Percentiles rank a stretch among this genome's conserved stretches.
Conservation (phyloP, 2,329 filamentous ascomycete species). For the Aspergillus melleus region DNA sequence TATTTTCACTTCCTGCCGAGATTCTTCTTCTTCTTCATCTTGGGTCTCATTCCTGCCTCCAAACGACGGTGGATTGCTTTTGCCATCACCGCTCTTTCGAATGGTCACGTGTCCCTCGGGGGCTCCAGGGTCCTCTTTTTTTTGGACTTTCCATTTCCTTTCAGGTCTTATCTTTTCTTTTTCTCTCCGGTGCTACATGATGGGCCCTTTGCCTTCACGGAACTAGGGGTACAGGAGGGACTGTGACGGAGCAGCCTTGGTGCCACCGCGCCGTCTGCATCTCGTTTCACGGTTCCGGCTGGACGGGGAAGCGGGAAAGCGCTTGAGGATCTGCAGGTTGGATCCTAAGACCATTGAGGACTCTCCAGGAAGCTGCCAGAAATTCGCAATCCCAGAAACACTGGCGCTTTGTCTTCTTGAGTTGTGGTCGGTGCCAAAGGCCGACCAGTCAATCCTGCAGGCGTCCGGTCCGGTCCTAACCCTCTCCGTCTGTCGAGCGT, state of each 20-base stretch:
- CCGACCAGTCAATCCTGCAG: constrained; percentile 25
- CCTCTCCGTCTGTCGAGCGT: constrained; percentile 15
- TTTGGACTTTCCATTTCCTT: background rate
- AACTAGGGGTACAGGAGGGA: constrained; percentile 3
- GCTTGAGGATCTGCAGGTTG: constrained; percentile 19
- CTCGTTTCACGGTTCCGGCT: constrained; percentile 19
- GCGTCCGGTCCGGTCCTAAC: constrained; percentile 18
- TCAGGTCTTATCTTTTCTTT: background rate
- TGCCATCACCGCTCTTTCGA: background rate
- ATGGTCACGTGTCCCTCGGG: constrained; percentile 1
- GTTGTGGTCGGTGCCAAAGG: constrained; percentile 15
- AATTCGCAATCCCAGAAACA: constrained; percentile 16
- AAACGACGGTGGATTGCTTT: background rate
- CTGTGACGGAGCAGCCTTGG: constrained; percentile 13
- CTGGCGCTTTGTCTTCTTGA: constrained; percentile 7
- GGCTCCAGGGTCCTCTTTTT: background rate
- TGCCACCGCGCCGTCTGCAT: constrained; percentile 19
- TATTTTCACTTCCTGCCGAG: constrained; percentile 21
- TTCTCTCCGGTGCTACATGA: background rate
- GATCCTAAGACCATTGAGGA: constrained; percentile 12
- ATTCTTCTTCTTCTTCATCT: background rate
- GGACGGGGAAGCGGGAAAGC: constrained; percentile 23
- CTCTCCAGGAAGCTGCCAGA: constrained; percentile 7
- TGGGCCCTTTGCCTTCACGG: constrained; percentile 7
- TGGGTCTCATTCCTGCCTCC: background rate